phyloP scores from a whole-genome alignment of 108 stramenopile species.

The Cyclostephanos invisitatus region DNA sequence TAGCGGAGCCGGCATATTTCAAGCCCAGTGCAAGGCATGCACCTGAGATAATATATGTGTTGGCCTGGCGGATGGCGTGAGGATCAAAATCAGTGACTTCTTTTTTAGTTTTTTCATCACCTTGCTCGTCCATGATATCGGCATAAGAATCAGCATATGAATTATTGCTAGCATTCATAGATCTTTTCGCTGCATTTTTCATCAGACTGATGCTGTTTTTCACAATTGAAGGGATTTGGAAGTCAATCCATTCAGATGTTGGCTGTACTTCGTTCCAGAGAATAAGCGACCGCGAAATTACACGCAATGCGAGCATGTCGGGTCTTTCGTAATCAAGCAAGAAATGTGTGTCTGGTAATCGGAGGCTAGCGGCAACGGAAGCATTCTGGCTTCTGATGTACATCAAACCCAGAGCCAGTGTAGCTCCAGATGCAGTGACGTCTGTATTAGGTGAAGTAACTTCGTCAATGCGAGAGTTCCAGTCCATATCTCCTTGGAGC shows the following conservation, averaged over 20 bases:
- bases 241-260: conserved; percentile 77
- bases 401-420: conserved; percentile 91
- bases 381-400: conserved; percentile 87
- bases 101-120: conserved; percentile 11
- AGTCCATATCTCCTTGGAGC: conserved; percentile 54
- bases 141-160: background rate
- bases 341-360: conserved; percentile 91
- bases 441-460: conserved; percentile 89
- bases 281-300: conserved; percentile 88
- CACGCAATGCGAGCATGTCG: conserved; percentile 89
- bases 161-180: conserved; percentile 8
- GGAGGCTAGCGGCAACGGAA: conserved; percentile 75
- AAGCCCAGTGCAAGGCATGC: conserved; percentile 91
- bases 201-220: conserved; percentile 60
- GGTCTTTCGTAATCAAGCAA: conserved; percentile 93
- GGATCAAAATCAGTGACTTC: conserved; percentile 71
- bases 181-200: conserved; percentile 48
- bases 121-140: conserved; percentile 13
- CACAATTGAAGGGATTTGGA: conserved; percentile 80
- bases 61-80: conserved; percentile 87
- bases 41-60: conserved; percentile 91
- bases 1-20: conserved; percentile 90
- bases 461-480: conserved; percentile 86
- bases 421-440: conserved; percentile 95
- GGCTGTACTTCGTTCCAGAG: conserved; percentile 92